Evolutionary conservation across 306 rosid species (phyloP).

Genomic region (Quercus dentata): DNA sequence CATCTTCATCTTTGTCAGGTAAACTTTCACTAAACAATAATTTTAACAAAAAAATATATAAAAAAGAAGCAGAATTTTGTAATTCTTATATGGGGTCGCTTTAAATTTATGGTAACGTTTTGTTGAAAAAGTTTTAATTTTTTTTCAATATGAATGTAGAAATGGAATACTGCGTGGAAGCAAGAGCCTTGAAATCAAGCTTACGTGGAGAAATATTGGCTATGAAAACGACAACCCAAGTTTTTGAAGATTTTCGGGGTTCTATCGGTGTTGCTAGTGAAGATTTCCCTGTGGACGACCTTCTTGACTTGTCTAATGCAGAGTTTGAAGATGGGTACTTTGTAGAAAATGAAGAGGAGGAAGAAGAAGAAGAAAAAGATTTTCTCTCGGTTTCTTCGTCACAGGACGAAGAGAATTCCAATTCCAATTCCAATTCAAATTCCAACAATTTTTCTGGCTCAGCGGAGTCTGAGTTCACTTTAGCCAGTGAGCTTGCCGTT

Average conservation of each 20-base stretch:
- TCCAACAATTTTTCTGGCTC: slow-evolving; percentile 28
- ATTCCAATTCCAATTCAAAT: slow-evolving; percentile 46
- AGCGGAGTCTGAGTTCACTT: slow-evolving; percentile 42
- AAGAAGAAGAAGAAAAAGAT: slow-evolving; percentile 35
- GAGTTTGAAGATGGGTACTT: slow-evolving; percentile 45
- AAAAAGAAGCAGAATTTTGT: neutral
- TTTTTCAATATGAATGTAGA: slow-evolving; percentile 28
- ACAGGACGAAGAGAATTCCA: slow-evolving; percentile 45
- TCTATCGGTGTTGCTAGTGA: slow-evolving; percentile 46
- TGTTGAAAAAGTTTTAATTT: slow-evolving; percentile 5
- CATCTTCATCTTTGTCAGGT: slow-evolving; percentile 36
- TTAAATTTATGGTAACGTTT: neutral
- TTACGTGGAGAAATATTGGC: slow-evolving; percentile 45
- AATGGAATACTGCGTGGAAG: slow-evolving; percentile 63
- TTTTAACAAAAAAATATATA: neutral
- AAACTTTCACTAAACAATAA: neutral
- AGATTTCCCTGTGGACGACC: slow-evolving; percentile 80
- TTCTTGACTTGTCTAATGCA: slow-evolving; percentile 63
- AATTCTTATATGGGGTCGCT: neutral
- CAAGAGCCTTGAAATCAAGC: slow-evolving; percentile 75
- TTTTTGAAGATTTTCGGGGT: slow-evolving; percentile 37
- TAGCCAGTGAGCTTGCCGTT: slow-evolving; percentile 56
- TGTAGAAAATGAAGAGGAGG: slow-evolving; percentile 36
- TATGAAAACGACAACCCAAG: slow-evolving; percentile 36
- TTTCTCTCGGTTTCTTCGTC: slow-evolving; percentile 39